Percentiles rank a stretch among this genome's conserved stretches.
Conservation (phyloP, 1,139 yeast species). For the Sugiyamaella sp. region DNA sequence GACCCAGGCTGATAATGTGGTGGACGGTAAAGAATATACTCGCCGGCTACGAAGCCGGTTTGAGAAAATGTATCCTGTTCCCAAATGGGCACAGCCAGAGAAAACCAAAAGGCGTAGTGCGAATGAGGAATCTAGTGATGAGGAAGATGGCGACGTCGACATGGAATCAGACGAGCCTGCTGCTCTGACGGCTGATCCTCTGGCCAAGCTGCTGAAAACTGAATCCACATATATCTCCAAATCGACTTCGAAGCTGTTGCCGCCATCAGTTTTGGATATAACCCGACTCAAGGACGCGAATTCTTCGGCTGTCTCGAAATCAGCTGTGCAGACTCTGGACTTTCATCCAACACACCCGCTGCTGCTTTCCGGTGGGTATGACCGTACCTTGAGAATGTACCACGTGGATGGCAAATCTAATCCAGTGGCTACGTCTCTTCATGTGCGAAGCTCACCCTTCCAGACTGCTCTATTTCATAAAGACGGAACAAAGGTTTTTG, state of each 20-base stretch:
- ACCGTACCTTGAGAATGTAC: constrained; percentile 80
- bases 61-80: constrained; percentile 84
- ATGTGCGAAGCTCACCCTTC: constrained; percentile 77
- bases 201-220: constrained; percentile 61
- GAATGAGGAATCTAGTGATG: constrained; percentile 31
- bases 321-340: constrained; percentile 79
- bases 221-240: constrained; percentile 59
- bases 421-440: constrained; percentile 78
- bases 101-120: constrained; percentile 20
- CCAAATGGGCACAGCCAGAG: constrained; percentile 69
- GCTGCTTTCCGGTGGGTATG: constrained; percentile 88
- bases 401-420: constrained; percentile 92
- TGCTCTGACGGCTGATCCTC: constrained; percentile 42
- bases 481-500: constrained; percentile 61
- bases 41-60: constrained; percentile 79
- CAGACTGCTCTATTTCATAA: constrained; percentile 69
- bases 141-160: constrained; percentile 31
- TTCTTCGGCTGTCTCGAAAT: constrained; percentile 62
- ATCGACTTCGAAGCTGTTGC: constrained; percentile 58
- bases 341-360: constrained; percentile 89
- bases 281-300: constrained; percentile 86
- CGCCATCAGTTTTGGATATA: constrained; percentile 73
- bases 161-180: constrained; percentile 38
- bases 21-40: constrained; percentile 70
- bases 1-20: constrained; percentile 57